phyloP scores from a whole-genome alignment of 2,329 filamentous ascomycete genomes.

The Sarocladiaceae sp. region DNA sequence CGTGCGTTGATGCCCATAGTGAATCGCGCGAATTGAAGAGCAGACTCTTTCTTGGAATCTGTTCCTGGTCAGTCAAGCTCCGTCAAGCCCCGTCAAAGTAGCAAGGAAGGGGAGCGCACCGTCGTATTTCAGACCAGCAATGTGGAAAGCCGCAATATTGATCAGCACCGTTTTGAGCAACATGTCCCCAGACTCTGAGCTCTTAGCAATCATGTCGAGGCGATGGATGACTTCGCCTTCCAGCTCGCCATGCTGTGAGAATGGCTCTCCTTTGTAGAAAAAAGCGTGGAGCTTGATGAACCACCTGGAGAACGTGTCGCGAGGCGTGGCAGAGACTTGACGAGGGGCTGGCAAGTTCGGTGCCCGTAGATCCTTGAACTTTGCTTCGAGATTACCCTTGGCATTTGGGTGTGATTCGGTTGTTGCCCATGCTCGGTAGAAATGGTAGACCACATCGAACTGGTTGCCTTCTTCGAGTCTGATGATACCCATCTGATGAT shows the following conservation, averaged over 20 bases:
- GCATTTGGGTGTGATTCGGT: conserved; percentile 70
- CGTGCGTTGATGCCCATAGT: conserved; percentile 73
- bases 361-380: conserved; percentile 56
- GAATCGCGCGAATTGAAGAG: conserved; percentile 51
- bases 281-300: conserved; percentile 82
- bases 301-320: conserved; percentile 66
- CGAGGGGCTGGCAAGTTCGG: conserved; percentile 23
- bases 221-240: conserved; percentile 81
- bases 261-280: conserved; percentile 65
- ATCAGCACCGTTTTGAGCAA: conserved; percentile 76
- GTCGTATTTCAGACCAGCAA: conserved; percentile 40
- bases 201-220: conserved; percentile 65
- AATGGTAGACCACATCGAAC: conserved; percentile 79
- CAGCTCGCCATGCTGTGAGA: conserved; percentile 73
- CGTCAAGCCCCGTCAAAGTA: no score
- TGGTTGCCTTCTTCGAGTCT: conserved; percentile 72
- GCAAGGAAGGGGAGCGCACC: conserved; percentile 21
- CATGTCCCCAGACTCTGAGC: conserved; percentile 55
- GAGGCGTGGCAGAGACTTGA: conserved; percentile 41
- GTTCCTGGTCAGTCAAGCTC: conserved; percentile 12
- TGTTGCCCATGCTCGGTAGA: conserved; percentile 76
- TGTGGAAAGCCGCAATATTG: conserved; percentile 78
- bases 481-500: conserved; percentile 88
- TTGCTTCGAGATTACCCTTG: conserved; percentile 67
- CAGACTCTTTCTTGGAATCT: conserved; percentile 40